Evolutionary conservation across 2,329 filamentous ascomycete genomes (phyloP), one percentile per base, ranked within the genome.

Genomic region (Emergomyces orientalis): DNA sequence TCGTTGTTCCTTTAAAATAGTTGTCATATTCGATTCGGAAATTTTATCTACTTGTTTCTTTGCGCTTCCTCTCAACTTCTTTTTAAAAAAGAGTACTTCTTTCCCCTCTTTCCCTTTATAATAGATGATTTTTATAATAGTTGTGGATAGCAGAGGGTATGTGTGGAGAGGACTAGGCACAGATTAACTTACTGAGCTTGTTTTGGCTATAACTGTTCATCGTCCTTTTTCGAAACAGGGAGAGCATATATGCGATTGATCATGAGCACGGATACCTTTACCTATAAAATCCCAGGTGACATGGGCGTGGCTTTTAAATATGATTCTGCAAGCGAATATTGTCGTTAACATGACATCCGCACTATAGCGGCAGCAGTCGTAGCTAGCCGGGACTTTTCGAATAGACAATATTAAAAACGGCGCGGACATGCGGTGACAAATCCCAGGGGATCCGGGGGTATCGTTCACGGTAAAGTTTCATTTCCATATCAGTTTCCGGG

Each of bases 1-100:
- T 63, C 32, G 45, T 55, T 45, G 30, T 59, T 49, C 11, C 25
- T 25, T 54, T 61, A 58, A 61, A n/a, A 39, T 32, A 58, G 58
- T 59, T 66, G 41, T 57, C 47, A 45, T 63, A 51, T 65, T 62
- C 54, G 41, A 56, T 55, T 62, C 59, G 32, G 34, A 60, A 51
- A 52, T 27, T 60, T 37, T 63, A 25, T 62, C 45, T 62, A 56
- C 51, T 47, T 51, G 13, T 34, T 59, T 59, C n/a, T 34, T 49
- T 22, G n/a, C 8, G 32, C n/a, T 41, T 57, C n/a, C 34, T 59
- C 41, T 47, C 41, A 32, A 47, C 14, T 17, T 34, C 32, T 3
- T 37, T 55, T 55, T 22, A 52, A 22, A n/a, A 41, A 52, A 39
- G 37, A 39, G 14, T 17, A 13, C 37, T 30, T 62, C 27, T 39